Conservation (phyloP, 352 stramenopile genomes). For the Phytophthora capsici region DNA sequence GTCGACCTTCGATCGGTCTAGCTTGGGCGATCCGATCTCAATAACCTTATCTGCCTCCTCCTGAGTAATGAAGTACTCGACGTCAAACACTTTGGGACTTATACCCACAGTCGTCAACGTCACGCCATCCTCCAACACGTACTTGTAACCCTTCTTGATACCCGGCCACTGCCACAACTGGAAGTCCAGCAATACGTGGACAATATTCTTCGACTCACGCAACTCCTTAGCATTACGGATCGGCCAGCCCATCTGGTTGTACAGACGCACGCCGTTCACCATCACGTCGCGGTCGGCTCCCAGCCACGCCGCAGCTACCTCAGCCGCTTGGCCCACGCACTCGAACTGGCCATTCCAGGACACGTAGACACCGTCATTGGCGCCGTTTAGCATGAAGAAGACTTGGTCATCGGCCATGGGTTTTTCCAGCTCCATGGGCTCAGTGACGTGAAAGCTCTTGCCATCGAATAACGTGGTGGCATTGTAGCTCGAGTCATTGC, state of each 20-base stretch:
- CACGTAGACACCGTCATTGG: conserved; percentile 81
- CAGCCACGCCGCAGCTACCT: conserved; percentile 59
- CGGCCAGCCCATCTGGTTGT: conserved; percentile 69
- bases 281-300: conserved; percentile 74
- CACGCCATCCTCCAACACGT: conserved; percentile 73
- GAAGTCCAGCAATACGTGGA: conserved; percentile 84
- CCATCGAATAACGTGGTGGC: conserved; percentile 47
- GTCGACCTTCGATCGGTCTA: conserved; percentile 79
- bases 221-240: conserved; percentile 62
- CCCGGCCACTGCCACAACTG: conserved; percentile 87
- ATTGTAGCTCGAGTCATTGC: conserved; percentile 43
- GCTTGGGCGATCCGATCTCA: conserved; percentile 47
- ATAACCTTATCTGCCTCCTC: conserved; percentile 67
- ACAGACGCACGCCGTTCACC: conserved; percentile 74
- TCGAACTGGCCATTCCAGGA: conserved; percentile 79
- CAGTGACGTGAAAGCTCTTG: conserved; percentile 49
- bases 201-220: conserved; percentile 56
- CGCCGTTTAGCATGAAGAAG: conserved; percentile 89
- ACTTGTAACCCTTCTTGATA: conserved; percentile 81
- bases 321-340: conserved; percentile 53
- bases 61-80: conserved; percentile 70
- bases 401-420: conserved; percentile 49
- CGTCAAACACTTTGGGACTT: conserved; percentile 76
- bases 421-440: conserved; percentile 54
- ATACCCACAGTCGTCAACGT: conserved; percentile 74